phyloP scores from a whole-genome alignment of 345 rosid genomes.

The Dipteronia dyeriana region DNA sequence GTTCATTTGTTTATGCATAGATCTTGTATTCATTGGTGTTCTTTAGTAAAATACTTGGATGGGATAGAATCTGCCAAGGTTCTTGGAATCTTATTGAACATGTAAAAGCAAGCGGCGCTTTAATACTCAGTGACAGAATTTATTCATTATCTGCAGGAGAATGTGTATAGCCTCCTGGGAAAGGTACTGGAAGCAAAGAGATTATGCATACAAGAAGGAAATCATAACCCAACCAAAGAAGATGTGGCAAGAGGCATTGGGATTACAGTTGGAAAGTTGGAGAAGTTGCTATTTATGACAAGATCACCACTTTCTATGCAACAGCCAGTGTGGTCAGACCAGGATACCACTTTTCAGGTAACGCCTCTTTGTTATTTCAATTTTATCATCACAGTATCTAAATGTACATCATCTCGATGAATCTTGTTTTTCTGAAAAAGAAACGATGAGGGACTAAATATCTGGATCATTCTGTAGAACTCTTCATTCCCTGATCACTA shows the following conservation, averaged over 20 bases:
- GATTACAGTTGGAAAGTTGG: constrained; percentile 59
- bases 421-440: neutral
- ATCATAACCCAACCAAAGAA: constrained; percentile 56
- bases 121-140: constrained; percentile 14
- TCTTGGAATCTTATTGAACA: neutral
- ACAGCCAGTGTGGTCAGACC: constrained; percentile 75
- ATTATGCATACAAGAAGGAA: constrained; percentile 56
- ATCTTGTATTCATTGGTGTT: neutral
- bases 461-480: neutral
- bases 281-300: constrained; percentile 46
- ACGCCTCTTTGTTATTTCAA: neutral
- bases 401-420: neutral
- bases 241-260: constrained; percentile 69
- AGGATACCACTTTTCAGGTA: constrained; percentile 79
- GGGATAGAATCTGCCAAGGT: neutral
- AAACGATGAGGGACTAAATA: neutral
- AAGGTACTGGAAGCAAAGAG: constrained; percentile 73
- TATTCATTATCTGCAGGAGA: constrained; percentile 51
- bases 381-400: neutral
- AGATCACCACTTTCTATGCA: constrained; percentile 75
- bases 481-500: neutral
- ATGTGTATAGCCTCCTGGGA: constrained; percentile 47
- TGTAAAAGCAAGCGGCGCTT: neutral
- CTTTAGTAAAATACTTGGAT: constrained; percentile 4
- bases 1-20: neutral